phyloP scores from a whole-genome alignment of 148 eudicot species.

The Selenicereus undatus region DNA sequence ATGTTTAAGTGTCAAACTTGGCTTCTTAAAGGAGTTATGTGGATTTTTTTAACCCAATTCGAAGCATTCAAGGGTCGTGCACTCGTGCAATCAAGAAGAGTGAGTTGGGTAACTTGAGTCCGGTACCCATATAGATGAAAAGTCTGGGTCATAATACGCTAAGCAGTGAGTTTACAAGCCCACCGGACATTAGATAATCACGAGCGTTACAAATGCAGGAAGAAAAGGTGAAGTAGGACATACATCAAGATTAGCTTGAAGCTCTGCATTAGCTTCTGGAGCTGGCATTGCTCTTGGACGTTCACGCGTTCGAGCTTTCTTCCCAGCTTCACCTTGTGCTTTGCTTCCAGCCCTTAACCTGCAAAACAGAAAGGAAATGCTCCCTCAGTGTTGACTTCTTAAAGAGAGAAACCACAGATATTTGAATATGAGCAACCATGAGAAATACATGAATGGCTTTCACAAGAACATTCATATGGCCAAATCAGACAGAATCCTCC shows the following conservation, averaged over 20 bases:
- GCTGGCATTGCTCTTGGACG: constrained; percentile 72
- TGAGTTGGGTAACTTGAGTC: no score
- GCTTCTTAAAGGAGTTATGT: not conserved
- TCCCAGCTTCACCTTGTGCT: constrained; percentile 61
- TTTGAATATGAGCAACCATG: not conserved
- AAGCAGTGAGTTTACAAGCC: not conserved
- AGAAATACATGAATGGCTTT: no score
- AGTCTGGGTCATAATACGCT: no score
- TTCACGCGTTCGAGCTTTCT: constrained; percentile 69
- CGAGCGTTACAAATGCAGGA: not conserved
- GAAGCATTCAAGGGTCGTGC: not conserved
- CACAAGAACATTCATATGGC: no score
- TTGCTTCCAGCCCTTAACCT: constrained; percentile 74
- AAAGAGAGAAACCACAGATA: not conserved
- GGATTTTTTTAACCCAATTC: not conserved
- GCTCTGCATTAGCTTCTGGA: constrained; percentile 97
- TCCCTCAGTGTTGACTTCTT: not conserved
- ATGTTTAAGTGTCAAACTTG: not conserved
- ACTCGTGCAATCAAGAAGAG: no score
- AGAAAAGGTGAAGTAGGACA: constrained; percentile 20
- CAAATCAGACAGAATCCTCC: no score
- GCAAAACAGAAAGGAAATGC: constrained; percentile 16
- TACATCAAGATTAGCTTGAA: constrained; percentile 91
- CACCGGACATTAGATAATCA: not conserved
- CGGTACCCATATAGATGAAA: no score